Evolutionary conservation across 2,329 filamentous ascomycete species (phyloP).

Genomic region (Mycocentrospora acerina): DNA sequence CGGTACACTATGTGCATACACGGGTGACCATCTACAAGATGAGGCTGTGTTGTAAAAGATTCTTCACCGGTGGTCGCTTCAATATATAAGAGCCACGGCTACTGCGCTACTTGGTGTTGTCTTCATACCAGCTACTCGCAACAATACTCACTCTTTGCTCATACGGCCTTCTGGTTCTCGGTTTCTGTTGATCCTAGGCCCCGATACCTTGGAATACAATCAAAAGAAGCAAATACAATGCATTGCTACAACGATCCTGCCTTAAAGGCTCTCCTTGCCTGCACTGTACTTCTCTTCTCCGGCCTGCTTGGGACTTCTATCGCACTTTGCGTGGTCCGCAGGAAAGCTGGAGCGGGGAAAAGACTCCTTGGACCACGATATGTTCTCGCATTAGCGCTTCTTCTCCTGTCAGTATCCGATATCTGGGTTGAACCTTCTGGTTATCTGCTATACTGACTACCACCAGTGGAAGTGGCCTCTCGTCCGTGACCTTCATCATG

Average conservation of each 20-base stretch:
- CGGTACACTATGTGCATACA: too few relatives aligned
- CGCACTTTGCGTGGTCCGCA: conserved; percentile 16
- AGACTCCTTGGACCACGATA: conserved; percentile 23
- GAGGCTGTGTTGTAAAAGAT: conserved; percentile 2
- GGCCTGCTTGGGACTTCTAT: conserved; percentile 20
- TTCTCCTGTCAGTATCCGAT: conserved; percentile 20
- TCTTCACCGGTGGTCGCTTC: too few relatives aligned
- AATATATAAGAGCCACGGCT: too few relatives aligned
- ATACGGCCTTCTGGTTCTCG: too few relatives aligned
- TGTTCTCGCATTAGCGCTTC: conserved; percentile 10
- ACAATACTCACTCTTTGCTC: neutral
- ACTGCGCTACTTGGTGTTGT: conserved; percentile 8
- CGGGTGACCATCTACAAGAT: conserved; percentile 1
- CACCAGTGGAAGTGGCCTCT: conserved; percentile 11
- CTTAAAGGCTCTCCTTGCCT: conserved; percentile 20
- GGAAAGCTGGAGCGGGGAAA: conserved; percentile 18
- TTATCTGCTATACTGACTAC: conserved; percentile 5
- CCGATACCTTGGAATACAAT: too few relatives aligned
- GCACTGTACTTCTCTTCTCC: conserved; percentile 17
- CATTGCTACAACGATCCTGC: too few relatives aligned
- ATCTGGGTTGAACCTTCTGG: neutral
- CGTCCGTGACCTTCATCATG: too few relatives aligned
- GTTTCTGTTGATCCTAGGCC: too few relatives aligned
- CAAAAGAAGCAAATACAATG: too few relatives aligned
- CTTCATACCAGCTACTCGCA: conserved; percentile 14